Base-by-base conservation (phyloP, 306 rosid species). In the Acmispon strigosus region DNA sequence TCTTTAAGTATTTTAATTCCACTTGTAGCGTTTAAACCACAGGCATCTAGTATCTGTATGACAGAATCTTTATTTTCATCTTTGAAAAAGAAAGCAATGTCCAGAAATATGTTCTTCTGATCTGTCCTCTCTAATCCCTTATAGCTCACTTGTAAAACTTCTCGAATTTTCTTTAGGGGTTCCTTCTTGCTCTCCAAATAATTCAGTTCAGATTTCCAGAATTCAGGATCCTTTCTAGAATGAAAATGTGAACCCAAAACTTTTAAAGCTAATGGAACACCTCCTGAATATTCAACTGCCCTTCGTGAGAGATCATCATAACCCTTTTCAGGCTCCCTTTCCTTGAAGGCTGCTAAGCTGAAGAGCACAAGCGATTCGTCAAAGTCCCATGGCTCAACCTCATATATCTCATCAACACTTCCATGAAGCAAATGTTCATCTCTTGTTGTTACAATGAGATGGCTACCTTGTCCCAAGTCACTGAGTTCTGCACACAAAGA, bases 1-100 rank as follows among this genome's bases (percentile, higher is more conserved):
- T 70, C 58, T 36, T 8, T 2, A 8, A 70, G 67, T 10, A 4
- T 2, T 0, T 41, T 0, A 54, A 77, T 41, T 2, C 76, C 76
- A 53, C 36, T 32, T 2, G 7, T 10, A 4, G 45, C 72, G 8
- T 9, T 0, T 4, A 73, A 60, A 3, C 49, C 76, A 47, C 10
- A 60, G 0, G 61, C 50, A 11, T 79, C 65, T 3, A 79, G 36
- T 18, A 44, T 4, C 41, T 17, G 34, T 60, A 4, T 13, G 8
- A 16, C 79, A 32, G 1, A 13, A 11, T 22, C 18, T 11, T 41
- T 18, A 44, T 2, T 0, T 27, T 51, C 41, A 0, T 34, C 75
- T 6, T 51, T 4, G 1, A 66, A 51, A 73, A 79, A 73, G 59
- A 37, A 79, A 10, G 79, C 79, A 51, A 79, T 60, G 5, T 73